phyloP scores from a whole-genome alignment of 2,329 filamentous ascomycete genomes.

The Didymella keratinophila region DNA sequence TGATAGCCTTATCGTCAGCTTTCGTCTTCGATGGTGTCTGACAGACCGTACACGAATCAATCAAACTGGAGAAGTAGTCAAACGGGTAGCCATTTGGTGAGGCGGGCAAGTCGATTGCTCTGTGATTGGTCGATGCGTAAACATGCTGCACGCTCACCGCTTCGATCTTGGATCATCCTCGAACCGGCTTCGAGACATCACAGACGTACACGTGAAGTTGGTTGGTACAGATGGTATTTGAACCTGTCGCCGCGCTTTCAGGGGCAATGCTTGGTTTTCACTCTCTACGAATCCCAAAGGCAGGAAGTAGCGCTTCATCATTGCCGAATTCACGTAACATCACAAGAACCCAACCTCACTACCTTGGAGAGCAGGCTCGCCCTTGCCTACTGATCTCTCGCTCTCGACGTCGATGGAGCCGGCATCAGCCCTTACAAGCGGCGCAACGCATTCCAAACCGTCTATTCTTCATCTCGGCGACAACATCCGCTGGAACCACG shows the following conservation, averaged over 20 bases:
- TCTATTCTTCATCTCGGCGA: conserved; percentile 56
- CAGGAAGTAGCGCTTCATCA: neutral
- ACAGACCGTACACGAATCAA: neutral
- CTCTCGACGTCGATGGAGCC: neutral
- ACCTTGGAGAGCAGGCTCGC: neutral
- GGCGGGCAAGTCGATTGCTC: neutral
- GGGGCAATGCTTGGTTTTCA: neutral
- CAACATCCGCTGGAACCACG: conserved; percentile 56
- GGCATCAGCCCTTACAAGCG: neutral
- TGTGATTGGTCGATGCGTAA: neutral
- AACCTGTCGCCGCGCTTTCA: neutral
- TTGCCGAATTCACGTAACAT: neutral
- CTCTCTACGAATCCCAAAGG: neutral
- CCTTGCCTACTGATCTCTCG: neutral
- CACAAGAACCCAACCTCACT: neutral
- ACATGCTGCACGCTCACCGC: conserved; percentile 8
- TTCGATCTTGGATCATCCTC: conserved; percentile 1
- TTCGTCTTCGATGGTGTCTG: neutral
- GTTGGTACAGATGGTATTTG: neutral
- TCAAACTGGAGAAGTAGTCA: neutral
- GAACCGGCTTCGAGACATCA: neutral
- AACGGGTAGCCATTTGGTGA: neutral
- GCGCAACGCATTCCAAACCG: conserved; percentile 24
- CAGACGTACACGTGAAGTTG: conserved; percentile 1
- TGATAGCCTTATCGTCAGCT: conserved; percentile 41